phyloP scores from a whole-genome alignment of 805 yeast genomes.

The Starmerella etchellsii region DNA sequence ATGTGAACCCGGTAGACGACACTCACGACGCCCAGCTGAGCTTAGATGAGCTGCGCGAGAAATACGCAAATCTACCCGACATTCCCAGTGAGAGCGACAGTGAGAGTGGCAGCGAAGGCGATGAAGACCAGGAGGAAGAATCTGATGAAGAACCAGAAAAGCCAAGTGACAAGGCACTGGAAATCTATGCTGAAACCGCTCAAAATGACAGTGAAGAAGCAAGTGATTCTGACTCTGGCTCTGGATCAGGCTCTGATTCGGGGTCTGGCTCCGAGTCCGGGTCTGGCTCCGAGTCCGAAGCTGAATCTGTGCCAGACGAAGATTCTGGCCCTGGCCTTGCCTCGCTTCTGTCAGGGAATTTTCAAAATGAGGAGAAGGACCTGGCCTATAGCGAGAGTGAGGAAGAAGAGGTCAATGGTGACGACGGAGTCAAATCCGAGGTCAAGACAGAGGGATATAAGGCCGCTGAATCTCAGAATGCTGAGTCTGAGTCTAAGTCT shows the following conservation, averaged over 20 bases:
- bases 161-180: slow-evolving; percentile 1
- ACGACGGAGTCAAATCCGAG: background rate
- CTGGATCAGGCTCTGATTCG: slow-evolving; percentile 13
- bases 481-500: background rate
- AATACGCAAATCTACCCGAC: slow-evolving; percentile 36
- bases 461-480: background rate
- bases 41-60: slow-evolving; percentile 42
- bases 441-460: background rate
- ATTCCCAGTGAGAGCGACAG: slow-evolving; percentile 13
- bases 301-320: slow-evolving; percentile 4
- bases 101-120: slow-evolving; percentile 27
- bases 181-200: background rate
- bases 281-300: slow-evolving; percentile 11
- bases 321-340: slow-evolving; percentile 12
- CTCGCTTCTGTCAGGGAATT: slow-evolving; percentile 6
- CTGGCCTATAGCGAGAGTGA: slow-evolving; percentile 21
- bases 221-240: slow-evolving; percentile 21
- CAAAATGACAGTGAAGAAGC: slow-evolving; percentile 3
- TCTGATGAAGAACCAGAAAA: slow-evolving; percentile 3
- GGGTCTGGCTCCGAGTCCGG: slow-evolving; percentile 18
- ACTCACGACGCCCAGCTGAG: slow-evolving; percentile 33
- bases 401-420: slow-evolving; percentile 25
- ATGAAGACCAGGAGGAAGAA: slow-evolving; percentile 16
- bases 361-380: slow-evolving; percentile 16
- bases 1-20: slow-evolving; percentile 18